Percentiles rank a stretch among this genome's conserved stretches.
Conservation (phyloP, 1,139 yeast species). For the Trichomonascaceae sp. region DNA sequence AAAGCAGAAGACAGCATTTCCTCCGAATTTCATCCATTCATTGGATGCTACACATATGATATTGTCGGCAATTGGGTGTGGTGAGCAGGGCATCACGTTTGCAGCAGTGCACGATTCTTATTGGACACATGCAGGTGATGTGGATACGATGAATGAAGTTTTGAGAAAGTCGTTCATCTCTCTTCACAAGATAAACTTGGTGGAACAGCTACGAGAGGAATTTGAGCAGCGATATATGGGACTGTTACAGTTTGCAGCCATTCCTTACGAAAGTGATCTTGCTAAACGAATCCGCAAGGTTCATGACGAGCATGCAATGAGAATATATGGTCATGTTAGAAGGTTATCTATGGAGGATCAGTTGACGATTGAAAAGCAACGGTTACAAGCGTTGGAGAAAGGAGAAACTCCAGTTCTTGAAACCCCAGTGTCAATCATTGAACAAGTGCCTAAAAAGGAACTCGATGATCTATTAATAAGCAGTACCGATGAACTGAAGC, state of each 20-base stretch:
- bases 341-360: constrained; percentile 67
- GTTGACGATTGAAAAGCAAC: constrained; percentile 58
- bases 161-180: constrained; percentile 76
- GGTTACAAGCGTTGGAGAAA: constrained; percentile 46
- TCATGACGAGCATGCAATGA: constrained; percentile 32
- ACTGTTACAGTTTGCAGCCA: constrained; percentile 50
- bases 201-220: constrained; percentile 66
- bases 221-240: constrained; percentile 75
- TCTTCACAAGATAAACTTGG: constrained; percentile 67
- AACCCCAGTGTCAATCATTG: constrained; percentile 70
- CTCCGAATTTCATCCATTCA: constrained; percentile 94
- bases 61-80: constrained; percentile 76
- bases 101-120: constrained; percentile 98
- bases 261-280: constrained; percentile 49
- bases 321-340: constrained; percentile 39
- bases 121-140: constrained; percentile 95
- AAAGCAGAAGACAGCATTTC: constrained; percentile 88
- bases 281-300: constrained; percentile 47
- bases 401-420: constrained; percentile 49
- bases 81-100: constrained; percentile 61
- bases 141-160: constrained; percentile 63
- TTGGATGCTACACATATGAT: constrained; percentile 97
- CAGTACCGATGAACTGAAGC: constrained; percentile 9
- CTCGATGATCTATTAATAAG: constrained; percentile 20
- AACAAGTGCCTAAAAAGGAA: constrained; percentile 26